Conservation (phyloP, 805 yeast species). For the Candida easanensis region DNA sequence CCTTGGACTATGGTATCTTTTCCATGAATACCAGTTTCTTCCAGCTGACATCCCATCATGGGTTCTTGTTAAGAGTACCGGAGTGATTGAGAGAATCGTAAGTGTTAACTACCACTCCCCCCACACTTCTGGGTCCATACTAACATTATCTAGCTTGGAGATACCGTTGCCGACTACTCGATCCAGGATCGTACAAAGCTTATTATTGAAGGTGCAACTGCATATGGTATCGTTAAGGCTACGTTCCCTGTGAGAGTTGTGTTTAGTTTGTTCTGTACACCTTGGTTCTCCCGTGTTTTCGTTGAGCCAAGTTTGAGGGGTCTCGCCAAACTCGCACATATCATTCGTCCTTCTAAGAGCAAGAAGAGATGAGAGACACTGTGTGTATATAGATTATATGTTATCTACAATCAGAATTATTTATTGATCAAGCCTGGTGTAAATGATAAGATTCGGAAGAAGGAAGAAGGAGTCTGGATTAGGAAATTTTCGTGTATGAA, state of each 20-base stretch:
- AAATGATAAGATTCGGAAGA: too few species aligned
- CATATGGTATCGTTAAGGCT: constrained; percentile 67
- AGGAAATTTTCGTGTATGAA: too few species aligned
- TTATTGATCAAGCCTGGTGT: too few species aligned
- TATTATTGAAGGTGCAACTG: constrained; percentile 70
- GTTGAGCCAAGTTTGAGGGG: constrained; percentile 41
- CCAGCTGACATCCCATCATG: constrained; percentile 57
- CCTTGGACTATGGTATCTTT: constrained; percentile 61
- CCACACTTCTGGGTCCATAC: constrained; percentile 5
- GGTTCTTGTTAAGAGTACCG: constrained; percentile 58
- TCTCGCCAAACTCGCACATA: constrained; percentile 2
- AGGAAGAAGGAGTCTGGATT: too few species aligned
- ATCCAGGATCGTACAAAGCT: constrained; percentile 52
- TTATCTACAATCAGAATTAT: too few species aligned
- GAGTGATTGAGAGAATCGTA: constrained; percentile 52
- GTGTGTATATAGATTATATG: not conserved
- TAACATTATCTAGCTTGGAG: constrained; percentile 23
- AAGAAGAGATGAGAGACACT: not conserved
- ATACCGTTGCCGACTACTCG: constrained; percentile 29
- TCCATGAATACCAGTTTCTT: constrained; percentile 53
- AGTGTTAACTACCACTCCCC: constrained; percentile 19
- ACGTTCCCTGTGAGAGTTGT: constrained; percentile 52
- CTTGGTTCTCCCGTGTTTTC: constrained; percentile 51
- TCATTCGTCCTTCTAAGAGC: constrained; percentile 4
- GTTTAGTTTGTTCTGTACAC: constrained; percentile 50